Percentiles rank a stretch among this genome's conserved stretches.
These are phyloP conservation scores for Gymnopilus dilepis DNA, from an alignment of 768 basidiomycete genomes.

Conservation along the genomic window DNA sequence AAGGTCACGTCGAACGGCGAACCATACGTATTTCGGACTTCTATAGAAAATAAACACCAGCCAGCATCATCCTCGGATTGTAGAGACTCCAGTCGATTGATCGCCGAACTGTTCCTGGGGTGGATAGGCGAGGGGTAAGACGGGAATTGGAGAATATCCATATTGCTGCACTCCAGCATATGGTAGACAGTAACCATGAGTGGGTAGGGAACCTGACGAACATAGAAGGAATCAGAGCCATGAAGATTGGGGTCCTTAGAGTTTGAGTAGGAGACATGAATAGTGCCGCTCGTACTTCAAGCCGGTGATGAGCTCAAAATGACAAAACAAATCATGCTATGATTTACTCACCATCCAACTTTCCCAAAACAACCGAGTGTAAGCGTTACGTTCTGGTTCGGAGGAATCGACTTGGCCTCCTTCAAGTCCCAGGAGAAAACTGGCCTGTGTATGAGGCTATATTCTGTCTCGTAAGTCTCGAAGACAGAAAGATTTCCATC, in stretches of 20 bases:
- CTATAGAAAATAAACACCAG: conserved; percentile 88
- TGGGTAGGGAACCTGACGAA: conserved; percentile 87
- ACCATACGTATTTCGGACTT: conserved; percentile 92
- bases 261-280: conserved; percentile 86
- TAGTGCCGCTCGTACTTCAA: conserved; percentile 73
- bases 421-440: conserved; percentile 79
- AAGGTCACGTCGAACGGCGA: conserved; percentile 90
- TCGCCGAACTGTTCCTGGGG: conserved; percentile 25
- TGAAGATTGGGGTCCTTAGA: conserved; percentile 51
- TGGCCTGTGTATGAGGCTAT: conserved; percentile 75
- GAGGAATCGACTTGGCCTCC: conserved; percentile 56
- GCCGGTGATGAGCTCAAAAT: not conserved
- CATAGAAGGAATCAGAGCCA: conserved; percentile 68
- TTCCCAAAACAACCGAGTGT: conserved; percentile 85
- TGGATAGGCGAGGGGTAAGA: conserved; percentile 35
- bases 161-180: conserved; percentile 85
- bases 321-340: not conserved
- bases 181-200: conserved; percentile 94
- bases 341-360: conserved; percentile 80
- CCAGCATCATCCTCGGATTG: conserved; percentile 55
- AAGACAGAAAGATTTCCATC: conserved; percentile 84
- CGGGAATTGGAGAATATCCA: conserved; percentile 80
- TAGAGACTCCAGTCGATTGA: conserved; percentile 35
- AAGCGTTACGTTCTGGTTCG: conserved; percentile 74
- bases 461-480: conserved; percentile 91